Evolutionary conservation across 2,329 filamentous ascomycete genomes (phyloP).

Genomic region (Orbilia blumenaviensis): DNA sequence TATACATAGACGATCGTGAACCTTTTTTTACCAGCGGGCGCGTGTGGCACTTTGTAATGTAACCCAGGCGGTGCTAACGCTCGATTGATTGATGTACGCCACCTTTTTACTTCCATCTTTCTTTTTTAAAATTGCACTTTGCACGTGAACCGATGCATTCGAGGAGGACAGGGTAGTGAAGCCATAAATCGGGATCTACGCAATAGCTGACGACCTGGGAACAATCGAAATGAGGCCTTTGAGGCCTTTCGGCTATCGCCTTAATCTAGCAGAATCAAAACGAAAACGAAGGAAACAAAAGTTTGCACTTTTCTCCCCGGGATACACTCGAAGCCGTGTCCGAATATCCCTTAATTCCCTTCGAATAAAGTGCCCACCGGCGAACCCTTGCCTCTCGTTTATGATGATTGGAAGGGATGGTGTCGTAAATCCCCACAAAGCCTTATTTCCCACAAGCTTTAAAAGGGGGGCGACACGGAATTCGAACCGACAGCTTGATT

Average conservation of each 20-base stretch:
- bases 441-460: constrained; percentile 16
- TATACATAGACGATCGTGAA: constrained; percentile 41
- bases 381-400: constrained; percentile 28
- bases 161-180: neutral
- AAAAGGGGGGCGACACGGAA: constrained; percentile 16
- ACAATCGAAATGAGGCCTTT: neutral
- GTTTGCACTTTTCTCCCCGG: neutral
- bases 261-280: constrained; percentile 3
- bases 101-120: neutral
- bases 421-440: constrained; percentile 8
- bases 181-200: neutral
- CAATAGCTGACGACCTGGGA: neutral
- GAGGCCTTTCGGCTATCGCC: constrained; percentile 24
- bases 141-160: constrained; percentile 8
- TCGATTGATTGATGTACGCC: constrained; percentile 15
- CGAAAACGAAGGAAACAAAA: neutral
- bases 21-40: constrained; percentile 20
- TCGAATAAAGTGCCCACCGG: constrained; percentile 36
- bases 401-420: constrained; percentile 7
- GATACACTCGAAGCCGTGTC: constrained; percentile 13
- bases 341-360: constrained; percentile 46
- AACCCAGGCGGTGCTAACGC: constrained; percentile 1
- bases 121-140: constrained; percentile 16
- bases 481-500: no score
- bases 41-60: constrained; percentile 17